Percentiles rank a stretch among this genome's conserved stretches.
phyloP scores from a whole-genome alignment of 164 flowering plant genomes.

The Piper longum region DNA sequence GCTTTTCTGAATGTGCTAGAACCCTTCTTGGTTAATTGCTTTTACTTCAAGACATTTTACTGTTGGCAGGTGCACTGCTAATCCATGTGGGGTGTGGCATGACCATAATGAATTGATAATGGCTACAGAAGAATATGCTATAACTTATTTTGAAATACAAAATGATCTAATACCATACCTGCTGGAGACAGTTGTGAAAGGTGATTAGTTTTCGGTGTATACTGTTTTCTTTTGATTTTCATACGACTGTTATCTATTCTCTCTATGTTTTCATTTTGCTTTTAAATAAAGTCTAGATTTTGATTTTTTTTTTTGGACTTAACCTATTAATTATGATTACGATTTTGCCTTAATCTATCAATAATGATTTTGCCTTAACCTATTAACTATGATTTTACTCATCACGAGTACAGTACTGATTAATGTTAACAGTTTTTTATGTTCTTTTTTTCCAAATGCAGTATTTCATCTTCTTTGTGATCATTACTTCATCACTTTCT shows the following conservation, averaged over 20 bases:
- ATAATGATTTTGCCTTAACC: no score
- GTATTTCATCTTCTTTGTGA: not conserved
- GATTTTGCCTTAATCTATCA: no score
- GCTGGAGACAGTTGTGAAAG: slow-evolving; percentile 56
- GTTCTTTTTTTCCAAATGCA: not conserved
- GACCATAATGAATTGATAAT: slow-evolving; percentile 20
- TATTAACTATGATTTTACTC: no score
- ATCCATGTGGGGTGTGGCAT: no score
- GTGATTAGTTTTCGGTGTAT: slow-evolving; percentile 14
- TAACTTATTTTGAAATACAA: slow-evolving; percentile 21
- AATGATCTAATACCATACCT: slow-evolving; percentile 50
- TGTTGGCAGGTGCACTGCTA: not conserved
- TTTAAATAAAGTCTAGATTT: not conserved
- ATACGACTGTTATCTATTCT: no score
- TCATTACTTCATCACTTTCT: not conserved
- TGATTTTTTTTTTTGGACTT: no score
- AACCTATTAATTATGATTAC: no score
- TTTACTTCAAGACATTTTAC: no score
- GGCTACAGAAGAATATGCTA: slow-evolving; percentile 17
- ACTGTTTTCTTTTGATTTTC: no score
- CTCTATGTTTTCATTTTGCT: not conserved
- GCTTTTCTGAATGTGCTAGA: no score
- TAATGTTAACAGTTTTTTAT: not conserved
- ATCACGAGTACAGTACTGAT: no score
- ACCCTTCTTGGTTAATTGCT: no score